Percentiles rank a stretch among this genome's conserved stretches.
phyloP scores from a whole-genome alignment of 2,329 filamentous ascomycete genomes.

The Cryphonectria nitschkei region DNA sequence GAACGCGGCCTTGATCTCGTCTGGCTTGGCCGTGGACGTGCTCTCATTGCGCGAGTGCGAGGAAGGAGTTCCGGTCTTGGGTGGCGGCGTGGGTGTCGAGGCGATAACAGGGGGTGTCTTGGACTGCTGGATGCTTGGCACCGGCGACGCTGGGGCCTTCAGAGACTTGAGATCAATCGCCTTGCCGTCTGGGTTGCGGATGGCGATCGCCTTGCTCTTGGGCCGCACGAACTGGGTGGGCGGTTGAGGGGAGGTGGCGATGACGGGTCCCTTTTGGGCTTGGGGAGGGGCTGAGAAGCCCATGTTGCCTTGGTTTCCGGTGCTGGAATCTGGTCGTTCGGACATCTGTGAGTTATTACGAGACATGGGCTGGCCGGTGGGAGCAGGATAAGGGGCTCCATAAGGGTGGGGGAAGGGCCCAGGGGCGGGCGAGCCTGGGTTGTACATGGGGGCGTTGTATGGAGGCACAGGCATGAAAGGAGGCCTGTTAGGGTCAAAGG shows the following conservation, averaged over 20 bases:
- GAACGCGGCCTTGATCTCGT: conserved; percentile 83
- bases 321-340: conserved; percentile 68
- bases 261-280: conserved; percentile 55
- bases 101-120: conserved; percentile 74
- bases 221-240: conserved; percentile 57
- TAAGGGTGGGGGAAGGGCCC: conserved; percentile 54
- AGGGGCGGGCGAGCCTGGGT: conserved; percentile 51
- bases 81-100: conserved; percentile 78
- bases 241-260: conserved; percentile 46
- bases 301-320: conserved; percentile 63
- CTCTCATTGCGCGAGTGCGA: conserved; percentile 75
- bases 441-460: conserved; percentile 31
- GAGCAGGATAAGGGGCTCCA: conserved; percentile 42
- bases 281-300: conserved; percentile 64
- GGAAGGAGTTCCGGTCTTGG: conserved; percentile 67
- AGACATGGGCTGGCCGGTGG: conserved; percentile 72
- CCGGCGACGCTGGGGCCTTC: conserved; percentile 61
- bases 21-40: conserved; percentile 67
- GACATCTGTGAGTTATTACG: conserved; percentile 81
- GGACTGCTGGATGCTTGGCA: conserved; percentile 56
- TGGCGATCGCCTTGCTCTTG: conserved; percentile 74
- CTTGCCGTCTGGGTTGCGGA: conserved; percentile 83
- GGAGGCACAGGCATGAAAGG: conserved; percentile 24
- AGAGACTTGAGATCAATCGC: conserved; percentile 69
- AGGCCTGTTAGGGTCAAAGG: conserved; percentile 53